Percentiles rank a stretch among this genome's conserved stretches.
These are phyloP conservation scores for Urtica urens DNA, from an alignment of 306 rosid species.

Conservation along the genomic window DNA sequence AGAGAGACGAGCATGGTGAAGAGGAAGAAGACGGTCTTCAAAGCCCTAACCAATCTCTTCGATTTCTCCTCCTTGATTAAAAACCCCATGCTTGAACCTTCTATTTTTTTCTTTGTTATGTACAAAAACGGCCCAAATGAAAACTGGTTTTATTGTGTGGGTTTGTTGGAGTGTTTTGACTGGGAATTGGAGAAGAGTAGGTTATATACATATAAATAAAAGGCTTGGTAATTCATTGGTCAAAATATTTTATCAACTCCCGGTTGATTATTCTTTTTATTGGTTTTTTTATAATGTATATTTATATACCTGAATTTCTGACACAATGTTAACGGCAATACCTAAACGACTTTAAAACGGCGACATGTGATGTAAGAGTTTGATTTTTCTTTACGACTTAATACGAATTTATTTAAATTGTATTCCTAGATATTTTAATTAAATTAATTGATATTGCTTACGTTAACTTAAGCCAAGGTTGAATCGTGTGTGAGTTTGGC, in stretches of 20 bases:
- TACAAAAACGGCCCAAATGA: background rate
- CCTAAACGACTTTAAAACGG: conserved; percentile 26
- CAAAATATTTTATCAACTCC: too few species aligned
- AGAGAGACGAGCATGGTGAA: conserved; percentile 73
- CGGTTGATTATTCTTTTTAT: background rate
- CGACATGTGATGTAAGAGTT: conserved; percentile 22
- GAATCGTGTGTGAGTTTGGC: conserved; percentile 2
- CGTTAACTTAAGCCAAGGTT: background rate
- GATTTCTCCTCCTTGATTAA: conserved; percentile 61
- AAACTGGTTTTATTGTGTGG: background rate
- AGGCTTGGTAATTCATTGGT: background rate
- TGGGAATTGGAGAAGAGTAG: background rate
- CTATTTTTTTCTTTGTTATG: background rate
- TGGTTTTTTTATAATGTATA: background rate
- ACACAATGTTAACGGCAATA: conserved; percentile 43
- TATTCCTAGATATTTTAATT: background rate
- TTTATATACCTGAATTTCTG: conserved; percentile 1
- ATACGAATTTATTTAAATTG: too few species aligned
- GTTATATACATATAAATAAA: background rate
- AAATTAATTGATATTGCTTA: background rate
- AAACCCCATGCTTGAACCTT: conserved; percentile 42
- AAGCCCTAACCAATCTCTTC: conserved; percentile 41
- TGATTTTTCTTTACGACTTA: background rate
- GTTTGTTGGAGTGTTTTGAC: background rate
- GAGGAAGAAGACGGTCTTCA: conserved; percentile 73